Conservation (phyloP, 2,329 filamentous ascomycete species). For the Cladophialophora immunda region DNA sequence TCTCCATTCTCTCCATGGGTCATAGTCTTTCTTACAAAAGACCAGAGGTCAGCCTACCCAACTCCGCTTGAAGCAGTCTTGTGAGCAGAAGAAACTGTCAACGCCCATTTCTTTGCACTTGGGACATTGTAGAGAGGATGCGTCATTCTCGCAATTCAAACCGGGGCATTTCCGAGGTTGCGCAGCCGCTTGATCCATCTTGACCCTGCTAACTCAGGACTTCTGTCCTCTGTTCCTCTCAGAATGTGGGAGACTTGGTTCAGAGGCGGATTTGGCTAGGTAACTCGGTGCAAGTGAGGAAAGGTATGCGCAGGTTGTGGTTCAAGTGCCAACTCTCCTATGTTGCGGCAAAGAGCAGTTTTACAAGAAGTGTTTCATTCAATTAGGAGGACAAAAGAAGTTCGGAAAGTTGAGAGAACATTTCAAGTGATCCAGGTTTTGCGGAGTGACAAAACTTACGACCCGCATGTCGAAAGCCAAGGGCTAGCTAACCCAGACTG, state of each 20-base stretch:
- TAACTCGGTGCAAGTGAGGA: neutral
- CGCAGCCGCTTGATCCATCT: conserved; percentile 44
- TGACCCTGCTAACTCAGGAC: neutral
- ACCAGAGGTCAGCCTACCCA: conserved; percentile 73
- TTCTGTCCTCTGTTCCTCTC: neutral
- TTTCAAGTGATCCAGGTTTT: neutral
- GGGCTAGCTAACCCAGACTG: neutral
- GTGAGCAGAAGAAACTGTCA: conserved; percentile 95
- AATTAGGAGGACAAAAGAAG: neutral
- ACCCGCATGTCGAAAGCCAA: neutral
- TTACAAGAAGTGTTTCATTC: neutral
- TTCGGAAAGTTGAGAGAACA: neutral
- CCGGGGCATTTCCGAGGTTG: conserved; percentile 71
- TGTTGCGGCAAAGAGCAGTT: neutral
- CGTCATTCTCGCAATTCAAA: conserved; percentile 84
- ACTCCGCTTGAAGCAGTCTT: conserved; percentile 98
- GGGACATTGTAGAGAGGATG: conserved; percentile 87
- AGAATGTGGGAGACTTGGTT: neutral
- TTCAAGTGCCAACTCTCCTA: neutral
- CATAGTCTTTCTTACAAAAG: conserved; percentile 36
- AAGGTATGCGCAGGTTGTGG: neutral
- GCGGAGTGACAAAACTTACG: neutral
- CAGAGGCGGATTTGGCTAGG: neutral
- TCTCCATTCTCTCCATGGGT: neutral
- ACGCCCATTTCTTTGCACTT: conserved; percentile 91